These are phyloP conservation scores for Hibiscus syriacus DNA, from an alignment of 345 rosid species.

Conservation along the genomic window DNA sequence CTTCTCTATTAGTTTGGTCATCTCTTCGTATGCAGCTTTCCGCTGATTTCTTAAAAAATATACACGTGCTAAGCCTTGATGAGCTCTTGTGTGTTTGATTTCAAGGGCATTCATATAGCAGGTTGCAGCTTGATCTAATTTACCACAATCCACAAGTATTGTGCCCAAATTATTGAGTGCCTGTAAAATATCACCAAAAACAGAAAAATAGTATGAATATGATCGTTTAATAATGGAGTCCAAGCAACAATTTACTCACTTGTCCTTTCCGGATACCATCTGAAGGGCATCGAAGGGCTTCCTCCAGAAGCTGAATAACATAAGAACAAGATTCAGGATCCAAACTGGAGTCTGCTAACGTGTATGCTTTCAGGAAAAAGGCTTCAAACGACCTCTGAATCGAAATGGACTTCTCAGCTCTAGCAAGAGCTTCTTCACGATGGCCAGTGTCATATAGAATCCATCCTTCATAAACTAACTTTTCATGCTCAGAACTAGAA, in stretches of 20 bases:
- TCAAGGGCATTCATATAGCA: constrained; percentile 77
- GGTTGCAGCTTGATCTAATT: constrained; percentile 66
- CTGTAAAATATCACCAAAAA: constrained; percentile 27
- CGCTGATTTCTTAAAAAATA: constrained; percentile 52
- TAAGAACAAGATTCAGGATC: constrained; percentile 53
- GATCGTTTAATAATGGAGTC: background rate
- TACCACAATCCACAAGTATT: constrained; percentile 62
- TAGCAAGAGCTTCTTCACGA: constrained; percentile 68
- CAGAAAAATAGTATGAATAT: constrained; percentile 7
- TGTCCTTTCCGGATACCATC: constrained; percentile 97
- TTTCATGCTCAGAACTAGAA: constrained; percentile 60
- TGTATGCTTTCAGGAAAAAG: constrained; percentile 84
- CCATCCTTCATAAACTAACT: constrained; percentile 92
- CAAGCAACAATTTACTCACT: constrained; percentile 29
- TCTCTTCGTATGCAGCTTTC: constrained; percentile 81
- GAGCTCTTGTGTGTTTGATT: constrained; percentile 91
- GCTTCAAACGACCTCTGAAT: constrained; percentile 84
- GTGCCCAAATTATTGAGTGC: constrained; percentile 92
- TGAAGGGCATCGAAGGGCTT: constrained; percentile 92
- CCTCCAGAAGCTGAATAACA: constrained; percentile 71
- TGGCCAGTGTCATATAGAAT: constrained; percentile 78
- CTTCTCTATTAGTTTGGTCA: constrained; percentile 79
- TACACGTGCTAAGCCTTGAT: constrained; percentile 92
- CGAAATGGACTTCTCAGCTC: constrained; percentile 70
- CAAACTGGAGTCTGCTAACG: constrained; percentile 62